These are phyloP conservation scores for Leishmania aethiopica DNA, from an alignment of 208 protist species.

Conservation along the genomic window DNA sequence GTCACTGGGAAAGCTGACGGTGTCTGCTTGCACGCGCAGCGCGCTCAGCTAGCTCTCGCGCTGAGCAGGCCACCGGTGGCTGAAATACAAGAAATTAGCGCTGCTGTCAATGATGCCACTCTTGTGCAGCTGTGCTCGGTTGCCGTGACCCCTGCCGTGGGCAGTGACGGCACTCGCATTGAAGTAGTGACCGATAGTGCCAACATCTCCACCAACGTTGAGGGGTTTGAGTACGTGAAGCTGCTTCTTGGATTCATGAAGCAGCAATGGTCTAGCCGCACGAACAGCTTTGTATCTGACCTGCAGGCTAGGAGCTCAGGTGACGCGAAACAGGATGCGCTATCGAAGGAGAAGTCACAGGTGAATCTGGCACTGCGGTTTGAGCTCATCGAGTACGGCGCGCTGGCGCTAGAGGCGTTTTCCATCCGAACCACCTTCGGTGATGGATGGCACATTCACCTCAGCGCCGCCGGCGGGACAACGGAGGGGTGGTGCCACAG, in stretches of 20 bases:
- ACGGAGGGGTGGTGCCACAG: slow-evolving; percentile 39
- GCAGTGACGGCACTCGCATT: background rate
- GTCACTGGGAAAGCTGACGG: slow-evolving; percentile 17
- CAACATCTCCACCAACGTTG: slow-evolving; percentile 24
- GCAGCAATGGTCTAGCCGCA: slow-evolving; percentile 7
- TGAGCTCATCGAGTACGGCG: slow-evolving; percentile 27
- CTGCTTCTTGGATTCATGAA: slow-evolving; percentile 8
- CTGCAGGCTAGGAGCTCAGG: background rate
- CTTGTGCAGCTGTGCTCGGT: slow-evolving; percentile 27
- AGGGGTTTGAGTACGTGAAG: slow-evolving; percentile 26
- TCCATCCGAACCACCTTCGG: slow-evolving; percentile 11
- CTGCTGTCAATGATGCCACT: slow-evolving; percentile 1
- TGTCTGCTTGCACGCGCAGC: slow-evolving; percentile 11
- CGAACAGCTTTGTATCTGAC: background rate
- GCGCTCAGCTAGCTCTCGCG: background rate
- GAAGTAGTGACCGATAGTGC: slow-evolving; percentile 15
- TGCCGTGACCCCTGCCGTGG: background rate
- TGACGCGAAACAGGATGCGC: background rate
- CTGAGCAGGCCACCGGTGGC: slow-evolving; percentile 3
- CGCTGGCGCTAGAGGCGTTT: slow-evolving; percentile 28
- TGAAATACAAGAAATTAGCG: slow-evolving; percentile 14
- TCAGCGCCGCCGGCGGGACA: slow-evolving; percentile 32
- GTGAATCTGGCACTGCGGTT: slow-evolving; percentile 10
- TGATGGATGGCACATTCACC: slow-evolving; percentile 47
- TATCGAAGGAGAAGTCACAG: background rate